Conservation (phyloP, 441 rosid genomes). For the Erodium moschatum region DNA sequence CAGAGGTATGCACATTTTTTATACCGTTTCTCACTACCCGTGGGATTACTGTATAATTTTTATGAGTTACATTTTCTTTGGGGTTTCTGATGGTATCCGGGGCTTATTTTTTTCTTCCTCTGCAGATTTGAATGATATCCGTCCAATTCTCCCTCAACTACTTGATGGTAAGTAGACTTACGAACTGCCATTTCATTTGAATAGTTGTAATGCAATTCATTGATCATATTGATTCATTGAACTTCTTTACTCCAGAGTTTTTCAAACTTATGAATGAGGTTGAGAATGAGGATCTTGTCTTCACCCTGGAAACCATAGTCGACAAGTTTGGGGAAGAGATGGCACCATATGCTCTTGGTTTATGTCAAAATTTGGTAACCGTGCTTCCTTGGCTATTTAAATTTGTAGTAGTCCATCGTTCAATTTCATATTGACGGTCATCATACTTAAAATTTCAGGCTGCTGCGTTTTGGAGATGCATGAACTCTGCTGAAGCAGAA, state of each 20-base stretch:
- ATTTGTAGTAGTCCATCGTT: neutral
- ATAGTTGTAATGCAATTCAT: neutral
- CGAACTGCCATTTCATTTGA: neutral
- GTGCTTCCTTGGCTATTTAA: neutral
- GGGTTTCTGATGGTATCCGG: neutral
- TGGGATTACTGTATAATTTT: neutral
- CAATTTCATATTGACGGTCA: conserved; percentile 1
- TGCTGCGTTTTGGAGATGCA: conserved; percentile 94
- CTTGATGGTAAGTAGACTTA: conserved; percentile 61
- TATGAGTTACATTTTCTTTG: neutral
- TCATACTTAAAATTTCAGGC: conserved; percentile 44
- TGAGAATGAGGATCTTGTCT: conserved; percentile 96
- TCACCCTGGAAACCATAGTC: conserved; percentile 87
- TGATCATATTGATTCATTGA: neutral
- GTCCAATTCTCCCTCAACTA: conserved; percentile 89
- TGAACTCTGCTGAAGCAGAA: conserved; percentile 77
- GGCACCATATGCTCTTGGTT: conserved; percentile 93
- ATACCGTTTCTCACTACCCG: neutral
- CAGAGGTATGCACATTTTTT: conserved; percentile 39
- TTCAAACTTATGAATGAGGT: conserved; percentile 98
- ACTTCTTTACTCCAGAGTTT: conserved; percentile 52
- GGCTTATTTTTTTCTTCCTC: neutral
- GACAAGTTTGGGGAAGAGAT: conserved; percentile 98
- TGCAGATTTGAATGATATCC: conserved; percentile 91
- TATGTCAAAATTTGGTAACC: conserved; percentile 94